Evolutionary conservation across 169 alveolate species (phyloP), one percentile per base, ranked within the genome.

Genomic region (Plasmodium knowlesi): DNA sequence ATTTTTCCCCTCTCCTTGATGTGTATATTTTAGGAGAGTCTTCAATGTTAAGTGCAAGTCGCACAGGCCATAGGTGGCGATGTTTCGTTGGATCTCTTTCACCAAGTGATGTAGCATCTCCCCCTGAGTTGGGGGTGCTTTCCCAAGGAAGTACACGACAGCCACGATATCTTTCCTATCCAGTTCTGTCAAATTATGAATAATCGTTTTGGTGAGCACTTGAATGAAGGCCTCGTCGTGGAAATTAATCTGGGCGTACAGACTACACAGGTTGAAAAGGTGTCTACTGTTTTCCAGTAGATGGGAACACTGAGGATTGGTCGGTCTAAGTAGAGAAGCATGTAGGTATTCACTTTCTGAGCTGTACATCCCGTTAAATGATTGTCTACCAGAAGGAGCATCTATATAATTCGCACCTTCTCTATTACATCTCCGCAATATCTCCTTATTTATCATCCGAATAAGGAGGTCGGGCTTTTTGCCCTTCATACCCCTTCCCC

Each of bases 81-180:
- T 14, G 22, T 50, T 6, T 9, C 5, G 0, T 3, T 50, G 25
- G 4, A 50, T 50, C 5, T 50, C 22, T 14, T 4, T 50, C 22
- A 50, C 61, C 14, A 50, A 14, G 19, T 14, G 61, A 14, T 14
- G 22, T 12, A 50, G 61, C 19, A 50, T 50, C 25, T 14, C 61
- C 0, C 61, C 61, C 22, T 14, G 8, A 1, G 61, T 50, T 50
- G 61, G 61, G 19, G 61, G 19, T 0, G 61, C 61, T 2, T 50
- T 50, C 25, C 61, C 14, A n/a, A 73, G 67, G 16, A 30, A 74
- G 28, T 28, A 50, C 19, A 85, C 73, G 6, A 85, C 22, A 0
- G 93, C 93, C 37, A 83, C 39, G 22, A 85, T 74, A 19, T 85
- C 93, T 28, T 85, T 41, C 37, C 12, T 73, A 14, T 61, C 25